Percentiles rank a stretch among this genome's conserved stretches.
Conservation (phyloP, 495 filamentous ascomycete genomes). For the Parmelia sp. region DNA sequence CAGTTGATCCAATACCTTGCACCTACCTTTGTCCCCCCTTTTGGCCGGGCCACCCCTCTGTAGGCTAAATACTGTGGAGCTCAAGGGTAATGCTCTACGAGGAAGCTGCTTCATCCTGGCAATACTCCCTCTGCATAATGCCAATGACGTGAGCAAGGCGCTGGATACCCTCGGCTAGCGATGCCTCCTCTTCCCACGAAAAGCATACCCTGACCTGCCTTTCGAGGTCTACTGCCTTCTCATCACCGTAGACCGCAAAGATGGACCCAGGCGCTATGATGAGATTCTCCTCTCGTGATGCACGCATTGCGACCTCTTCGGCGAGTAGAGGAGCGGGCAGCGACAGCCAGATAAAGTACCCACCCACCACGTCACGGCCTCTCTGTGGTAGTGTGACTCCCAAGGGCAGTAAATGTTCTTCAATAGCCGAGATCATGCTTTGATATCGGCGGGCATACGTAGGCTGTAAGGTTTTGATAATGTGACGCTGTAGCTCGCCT, state of each 20-base stretch:
- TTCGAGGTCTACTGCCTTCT: conserved; percentile 43
- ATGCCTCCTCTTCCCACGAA: conserved; percentile 65
- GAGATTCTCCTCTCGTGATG: conserved; percentile 52
- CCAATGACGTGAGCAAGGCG: conserved; percentile 45
- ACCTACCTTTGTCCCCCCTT: neutral
- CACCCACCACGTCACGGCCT: conserved; percentile 44
- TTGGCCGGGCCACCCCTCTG: neutral
- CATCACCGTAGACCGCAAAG: conserved; percentile 61
- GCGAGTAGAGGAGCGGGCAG: conserved; percentile 50
- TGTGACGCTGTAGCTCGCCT: conserved; percentile 44
- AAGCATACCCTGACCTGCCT: conserved; percentile 61
- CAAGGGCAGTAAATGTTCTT: conserved; percentile 49
- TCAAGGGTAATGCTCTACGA: conserved; percentile 10
- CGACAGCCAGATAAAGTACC: conserved; percentile 76
- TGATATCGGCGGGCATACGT: conserved; percentile 53
- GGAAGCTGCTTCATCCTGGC: conserved; percentile 4
- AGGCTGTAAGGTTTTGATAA: conserved; percentile 45
- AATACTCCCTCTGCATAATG: conserved; percentile 14
- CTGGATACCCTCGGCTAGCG: conserved; percentile 60
- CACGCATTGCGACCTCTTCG: conserved; percentile 47
- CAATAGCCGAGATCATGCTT: conserved; percentile 47
- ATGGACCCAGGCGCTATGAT: conserved; percentile 56
- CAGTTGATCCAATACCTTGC: neutral
- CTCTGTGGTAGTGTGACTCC: conserved; percentile 47
- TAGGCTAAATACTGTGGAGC: neutral